Base-by-base conservation (phyloP, 2,329 filamentous ascomycete genomes). In the Penicillium sp. region DNA sequence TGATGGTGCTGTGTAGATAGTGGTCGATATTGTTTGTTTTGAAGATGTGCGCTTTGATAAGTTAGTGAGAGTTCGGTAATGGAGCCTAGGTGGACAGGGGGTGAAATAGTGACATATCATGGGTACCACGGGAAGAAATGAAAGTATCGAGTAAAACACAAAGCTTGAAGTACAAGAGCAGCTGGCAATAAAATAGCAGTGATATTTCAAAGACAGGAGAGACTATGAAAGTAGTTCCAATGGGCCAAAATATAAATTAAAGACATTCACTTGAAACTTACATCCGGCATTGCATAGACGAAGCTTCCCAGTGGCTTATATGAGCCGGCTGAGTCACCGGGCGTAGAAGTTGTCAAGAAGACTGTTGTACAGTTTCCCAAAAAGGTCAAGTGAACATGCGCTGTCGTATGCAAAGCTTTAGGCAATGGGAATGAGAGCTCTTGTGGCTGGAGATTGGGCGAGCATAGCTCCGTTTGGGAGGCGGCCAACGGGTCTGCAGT, bases 261-360 rank as follows among this genome's bases (percentile, higher is more conserved):
- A 29, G 27, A 21, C 9, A 19, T 19, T 10, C n/a, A 27, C 7
- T 16, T 8, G 19, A 10, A 16, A 71, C 80, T 67, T 79, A 96
- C 95, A 77, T 96, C 90, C 16, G 95, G 93, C 73, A 99, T 85
- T 3, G 93, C 90, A 72, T 96, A 98, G 46, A 98, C 90, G 70
- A 98, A 93, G 49, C 91, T 96, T 3, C 95, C 93, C 75, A 98
- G 82, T 49, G 83, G 78, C 41, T 83, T 77, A 31, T 71, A 67
- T 50, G 68, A 67, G 11, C 68, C 68, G 1, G 68, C 66, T 21
- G 71, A 72, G 43, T 78, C 73, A 3, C 74, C 83, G 1, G 79
- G 68, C 2, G 79, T 76, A 8, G 82, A 82, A 0, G 81, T 85
- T 1, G 82, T 80, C 45, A 87, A 73, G 69, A 86, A 86, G 11